phyloP scores from a whole-genome alignment of 768 basidiomycete genomes.

The Lactarius vividus region DNA sequence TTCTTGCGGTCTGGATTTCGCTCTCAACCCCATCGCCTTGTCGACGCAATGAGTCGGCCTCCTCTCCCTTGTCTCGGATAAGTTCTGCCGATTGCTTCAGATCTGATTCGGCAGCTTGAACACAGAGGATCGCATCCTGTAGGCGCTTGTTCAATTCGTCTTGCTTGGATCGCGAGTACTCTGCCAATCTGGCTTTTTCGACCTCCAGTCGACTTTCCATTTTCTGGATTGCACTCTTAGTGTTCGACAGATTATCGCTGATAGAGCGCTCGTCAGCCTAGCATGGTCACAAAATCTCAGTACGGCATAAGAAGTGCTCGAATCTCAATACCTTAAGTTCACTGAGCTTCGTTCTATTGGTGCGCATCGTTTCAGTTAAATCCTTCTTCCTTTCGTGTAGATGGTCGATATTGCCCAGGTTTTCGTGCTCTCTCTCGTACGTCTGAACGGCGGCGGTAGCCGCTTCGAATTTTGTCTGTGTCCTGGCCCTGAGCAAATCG shows the following conservation, averaged over 20 bases:
- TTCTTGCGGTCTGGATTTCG: slow-evolving; percentile 36
- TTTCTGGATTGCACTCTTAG: slow-evolving; percentile 19
- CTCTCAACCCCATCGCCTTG: slow-evolving; percentile 41
- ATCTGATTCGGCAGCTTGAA: slow-evolving; percentile 15
- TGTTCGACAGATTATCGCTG: slow-evolving; percentile 15
- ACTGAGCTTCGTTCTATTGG: slow-evolving; percentile 54
- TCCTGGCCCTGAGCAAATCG: background rate
- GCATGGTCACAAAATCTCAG: background rate
- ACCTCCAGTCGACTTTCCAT: slow-evolving; percentile 17
- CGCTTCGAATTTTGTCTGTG: slow-evolving; percentile 36
- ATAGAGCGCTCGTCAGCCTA: slow-evolving; percentile 22
- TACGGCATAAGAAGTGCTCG: background rate
- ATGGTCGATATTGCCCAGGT: slow-evolving; percentile 47
- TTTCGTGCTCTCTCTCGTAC: slow-evolving; percentile 41
- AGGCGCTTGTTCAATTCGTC: slow-evolving; percentile 56
- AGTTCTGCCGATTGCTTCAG: slow-evolving; percentile 10
- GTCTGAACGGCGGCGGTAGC: slow-evolving; percentile 39
- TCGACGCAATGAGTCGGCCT: background rate
- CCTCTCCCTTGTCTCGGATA: slow-evolving; percentile 11
- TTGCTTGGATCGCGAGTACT: slow-evolving; percentile 58
- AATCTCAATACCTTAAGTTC: slow-evolving; percentile 25
- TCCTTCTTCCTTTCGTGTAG: slow-evolving; percentile 41
- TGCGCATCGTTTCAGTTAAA: slow-evolving; percentile 45
- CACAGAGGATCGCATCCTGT: slow-evolving; percentile 41
- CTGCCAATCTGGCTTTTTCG: slow-evolving; percentile 26